Percentiles rank a stretch among this genome's conserved stretches.
Conservation (phyloP, 2,329 filamentous ascomycete genomes). For the Xylariomycetidae sp. region DNA sequence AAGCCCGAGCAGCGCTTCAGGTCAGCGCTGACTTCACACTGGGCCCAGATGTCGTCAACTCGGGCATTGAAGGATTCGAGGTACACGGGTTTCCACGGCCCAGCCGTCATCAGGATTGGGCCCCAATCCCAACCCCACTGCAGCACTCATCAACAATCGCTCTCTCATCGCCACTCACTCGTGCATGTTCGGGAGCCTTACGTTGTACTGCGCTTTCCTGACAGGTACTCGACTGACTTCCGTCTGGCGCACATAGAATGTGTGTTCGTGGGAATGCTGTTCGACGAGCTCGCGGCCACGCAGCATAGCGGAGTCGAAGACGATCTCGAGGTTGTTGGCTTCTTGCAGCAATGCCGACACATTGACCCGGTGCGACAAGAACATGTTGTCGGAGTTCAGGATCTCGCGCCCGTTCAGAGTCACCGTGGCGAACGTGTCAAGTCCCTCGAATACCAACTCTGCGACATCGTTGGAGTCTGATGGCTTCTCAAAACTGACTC, state of each 20-base stretch:
- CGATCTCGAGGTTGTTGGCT: conserved; percentile 46
- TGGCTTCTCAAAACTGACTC: conserved; percentile 27
- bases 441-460: conserved; percentile 55
- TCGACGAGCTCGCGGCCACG: conserved; percentile 46
- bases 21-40: conserved; percentile 30
- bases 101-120: conserved; percentile 54
- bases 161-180: background rate
- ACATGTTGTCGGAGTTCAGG: conserved; percentile 57
- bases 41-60: conserved; percentile 51
- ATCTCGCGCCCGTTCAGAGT: conserved; percentile 47
- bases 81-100: conserved; percentile 60
- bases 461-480: conserved; percentile 20
- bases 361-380: conserved; percentile 49
- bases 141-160: conserved; percentile 1
- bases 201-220: conserved; percentile 63
- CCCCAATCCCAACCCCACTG: conserved; percentile 68
- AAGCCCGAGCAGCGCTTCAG: conserved; percentile 31
- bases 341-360: conserved; percentile 36
- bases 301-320: conserved; percentile 50
- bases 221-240: conserved; percentile 41
- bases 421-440: conserved; percentile 58
- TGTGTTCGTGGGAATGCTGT: conserved; percentile 46
- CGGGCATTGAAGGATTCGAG: conserved; percentile 57
- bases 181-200: background rate
- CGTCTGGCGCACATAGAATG: conserved; percentile 45